A percentile compares a stretch with the other conserved stretches of the same genome.
Conservation (phyloP, 2,329 filamentous ascomycete species). For the Botrytis sinoallii region DNA sequence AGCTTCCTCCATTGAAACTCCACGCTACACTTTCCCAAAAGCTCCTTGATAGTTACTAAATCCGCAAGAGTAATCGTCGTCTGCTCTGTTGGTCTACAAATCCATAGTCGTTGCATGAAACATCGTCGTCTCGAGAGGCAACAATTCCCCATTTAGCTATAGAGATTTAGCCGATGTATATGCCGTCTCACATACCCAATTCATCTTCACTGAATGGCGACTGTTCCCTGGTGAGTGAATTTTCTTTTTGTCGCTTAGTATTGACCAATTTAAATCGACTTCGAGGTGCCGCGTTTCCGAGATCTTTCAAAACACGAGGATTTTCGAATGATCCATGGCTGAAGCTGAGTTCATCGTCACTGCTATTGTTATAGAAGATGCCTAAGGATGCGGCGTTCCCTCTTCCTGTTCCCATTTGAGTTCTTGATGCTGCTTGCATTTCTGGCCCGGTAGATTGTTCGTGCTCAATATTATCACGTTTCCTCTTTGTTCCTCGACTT, state of each 20-base stretch:
- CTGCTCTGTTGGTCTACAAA: neutral
- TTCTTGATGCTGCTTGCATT: conserved; percentile 16
- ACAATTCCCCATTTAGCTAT: neutral
- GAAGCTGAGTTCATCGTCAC: conserved; percentile 35
- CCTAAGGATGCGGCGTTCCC: neutral
- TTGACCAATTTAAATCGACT: neutral
- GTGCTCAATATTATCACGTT: neutral
- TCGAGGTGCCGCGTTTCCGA: conserved; percentile 22
- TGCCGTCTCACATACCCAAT: conserved; percentile 31
- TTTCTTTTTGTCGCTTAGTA: neutral
- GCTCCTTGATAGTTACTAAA: neutral
- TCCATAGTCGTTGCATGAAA: neutral
- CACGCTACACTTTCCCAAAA: neutral
- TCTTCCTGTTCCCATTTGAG: neutral
- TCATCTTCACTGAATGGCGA: conserved; percentile 33
- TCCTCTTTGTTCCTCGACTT: neutral
- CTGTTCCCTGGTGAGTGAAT: neutral
- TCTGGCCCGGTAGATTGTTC: neutral
- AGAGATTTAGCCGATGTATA: neutral
- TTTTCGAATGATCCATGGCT: conserved; percentile 27
- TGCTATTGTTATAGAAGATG: conserved; percentile 28
- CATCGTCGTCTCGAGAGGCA: neutral
- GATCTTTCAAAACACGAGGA: conserved; percentile 22
- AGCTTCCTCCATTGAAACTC: neutral
- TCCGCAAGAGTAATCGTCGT: neutral